Base-by-base conservation (phyloP, 202 grass and related monocot species). In the Bolboschoenoplectus hybrid region DNA sequence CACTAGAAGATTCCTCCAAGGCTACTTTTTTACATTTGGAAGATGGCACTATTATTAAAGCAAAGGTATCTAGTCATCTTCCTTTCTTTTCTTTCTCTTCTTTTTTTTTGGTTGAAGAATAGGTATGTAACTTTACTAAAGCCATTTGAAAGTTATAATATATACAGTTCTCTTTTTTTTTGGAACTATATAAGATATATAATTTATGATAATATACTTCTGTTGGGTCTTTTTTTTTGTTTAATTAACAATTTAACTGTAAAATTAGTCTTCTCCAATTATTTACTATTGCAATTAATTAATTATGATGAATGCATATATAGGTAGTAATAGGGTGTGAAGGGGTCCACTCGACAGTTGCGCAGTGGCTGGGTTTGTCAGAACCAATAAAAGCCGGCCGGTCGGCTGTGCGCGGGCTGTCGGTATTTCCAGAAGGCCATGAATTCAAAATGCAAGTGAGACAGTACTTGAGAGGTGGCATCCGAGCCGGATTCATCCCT, bases 291-390 rank as follows among this genome's bases (percentile, higher is more conserved):
- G 40, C 41, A 72, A 19, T 45, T 44, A 72, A 19, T 45, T 44
- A 20, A 46, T 78, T 55, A 63, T 7, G 50, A 11, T 32, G 26
- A 49, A 26, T 43, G 19, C 0, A 1, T 84, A 93, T 0, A 1
- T 84, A 93, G 91, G 83, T 90, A 1, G 16, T 94, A 68, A 92
- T 97, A 19, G 91, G 95, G 14, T 94, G 92, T 77, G 95, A 97
- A 84, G 92, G 92, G 39, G 86, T 94, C 65, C 91, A 90, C 84
- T 97, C 95, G 1, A 76, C 85, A 67, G 92, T 94, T 20, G 91
- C 92, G 11, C 91, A 57, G 81, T 97, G 95, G 89, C 81, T 93
- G 64, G 89, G 91, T 7, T 14, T 94, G 80, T 80, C 87, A 1
- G 47, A 91, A 26, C 89, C 95, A 7, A 83, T 40, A 46, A 83